phyloP scores from a whole-genome alignment of 2,329 filamentous ascomycete genomes.

The Aureobasidium sp. region DNA sequence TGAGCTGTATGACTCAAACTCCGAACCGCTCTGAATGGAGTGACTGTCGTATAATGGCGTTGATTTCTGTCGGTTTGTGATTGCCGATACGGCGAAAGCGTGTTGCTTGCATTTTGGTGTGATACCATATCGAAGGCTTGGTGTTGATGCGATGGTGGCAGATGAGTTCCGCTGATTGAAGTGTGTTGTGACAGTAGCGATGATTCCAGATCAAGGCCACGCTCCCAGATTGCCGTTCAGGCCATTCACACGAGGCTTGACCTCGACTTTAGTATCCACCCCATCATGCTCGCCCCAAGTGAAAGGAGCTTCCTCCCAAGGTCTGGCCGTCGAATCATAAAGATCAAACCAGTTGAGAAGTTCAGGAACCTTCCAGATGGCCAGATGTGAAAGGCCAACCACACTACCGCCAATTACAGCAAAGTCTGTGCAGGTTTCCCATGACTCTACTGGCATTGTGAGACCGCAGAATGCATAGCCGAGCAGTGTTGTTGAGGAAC shows the following conservation, averaged over 20 bases:
- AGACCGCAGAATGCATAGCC: background rate
- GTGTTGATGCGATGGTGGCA: too few species aligned
- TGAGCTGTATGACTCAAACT: too few species aligned
- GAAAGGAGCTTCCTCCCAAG: background rate
- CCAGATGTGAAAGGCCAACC: conserved; percentile 1
- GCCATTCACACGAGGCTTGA: background rate
- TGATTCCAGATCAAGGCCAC: background rate
- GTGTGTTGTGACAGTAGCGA: too few species aligned
- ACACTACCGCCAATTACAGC: background rate
- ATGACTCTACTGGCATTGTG: background rate
- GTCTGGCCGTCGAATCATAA: background rate
- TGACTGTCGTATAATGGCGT: too few species aligned
- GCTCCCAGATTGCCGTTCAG: background rate
- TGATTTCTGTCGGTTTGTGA: too few species aligned
- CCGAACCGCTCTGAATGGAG: too few species aligned
- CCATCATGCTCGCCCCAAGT: background rate
- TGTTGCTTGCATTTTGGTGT: too few species aligned
- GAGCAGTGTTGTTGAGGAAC: conserved; percentile 1
- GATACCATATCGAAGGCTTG: too few species aligned
- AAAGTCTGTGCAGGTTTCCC: conserved; percentile 6
- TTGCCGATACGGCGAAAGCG: too few species aligned
- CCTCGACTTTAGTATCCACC: background rate
- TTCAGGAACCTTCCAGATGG: conserved; percentile 1
- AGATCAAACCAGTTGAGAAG: background rate
- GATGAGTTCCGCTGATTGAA: too few species aligned